phyloP scores from a whole-genome alignment of 768 basidiomycete genomes.

The Tricholoma hemisulphureum region DNA sequence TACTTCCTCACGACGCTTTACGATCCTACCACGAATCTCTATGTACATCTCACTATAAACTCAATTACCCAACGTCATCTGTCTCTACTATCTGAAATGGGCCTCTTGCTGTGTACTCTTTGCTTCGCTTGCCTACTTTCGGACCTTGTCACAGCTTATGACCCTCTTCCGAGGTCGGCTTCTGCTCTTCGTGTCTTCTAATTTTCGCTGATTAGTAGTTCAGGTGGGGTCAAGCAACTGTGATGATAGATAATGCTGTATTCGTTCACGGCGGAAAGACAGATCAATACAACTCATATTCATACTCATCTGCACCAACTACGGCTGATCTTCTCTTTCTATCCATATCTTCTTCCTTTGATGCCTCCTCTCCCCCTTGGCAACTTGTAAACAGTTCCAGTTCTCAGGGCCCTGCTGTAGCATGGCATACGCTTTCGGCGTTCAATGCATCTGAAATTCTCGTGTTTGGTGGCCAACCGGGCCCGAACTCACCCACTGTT shows the following conservation, averaged over 20 bases:
- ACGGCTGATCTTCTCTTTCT: conserved; percentile 68
- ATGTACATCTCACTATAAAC: conserved; percentile 11
- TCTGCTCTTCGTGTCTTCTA: not conserved
- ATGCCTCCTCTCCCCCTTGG: conserved; percentile 68
- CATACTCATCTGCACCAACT: conserved; percentile 75
- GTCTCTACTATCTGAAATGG: not conserved
- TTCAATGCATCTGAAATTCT: conserved; percentile 54
- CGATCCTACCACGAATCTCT: conserved; percentile 17
- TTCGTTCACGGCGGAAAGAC: conserved; percentile 82
- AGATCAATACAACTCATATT: conserved; percentile 63
- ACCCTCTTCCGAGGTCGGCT: conserved; percentile 26
- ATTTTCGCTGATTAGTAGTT: not conserved
- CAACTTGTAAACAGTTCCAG: conserved; percentile 48
- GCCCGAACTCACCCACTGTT: conserved; percentile 51
- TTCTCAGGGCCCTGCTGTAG: conserved; percentile 58
- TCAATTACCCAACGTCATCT: conserved; percentile 5
- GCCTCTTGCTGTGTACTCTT: conserved; percentile 13
- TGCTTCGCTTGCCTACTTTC: conserved; percentile 14
- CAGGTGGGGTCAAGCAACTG: conserved; percentile 84
- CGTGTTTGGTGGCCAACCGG: conserved; percentile 77
- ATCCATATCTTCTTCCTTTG: conserved; percentile 60
- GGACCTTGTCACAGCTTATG: conserved; percentile 19
- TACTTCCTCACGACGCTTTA: conserved; percentile 10
- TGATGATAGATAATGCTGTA: conserved; percentile 56
- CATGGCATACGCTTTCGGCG: conserved; percentile 80